Evolutionary conservation across 1,139 yeast genomes (phyloP), one percentile per base, ranked within the genome.

Genomic region (Candida albicans): DNA sequence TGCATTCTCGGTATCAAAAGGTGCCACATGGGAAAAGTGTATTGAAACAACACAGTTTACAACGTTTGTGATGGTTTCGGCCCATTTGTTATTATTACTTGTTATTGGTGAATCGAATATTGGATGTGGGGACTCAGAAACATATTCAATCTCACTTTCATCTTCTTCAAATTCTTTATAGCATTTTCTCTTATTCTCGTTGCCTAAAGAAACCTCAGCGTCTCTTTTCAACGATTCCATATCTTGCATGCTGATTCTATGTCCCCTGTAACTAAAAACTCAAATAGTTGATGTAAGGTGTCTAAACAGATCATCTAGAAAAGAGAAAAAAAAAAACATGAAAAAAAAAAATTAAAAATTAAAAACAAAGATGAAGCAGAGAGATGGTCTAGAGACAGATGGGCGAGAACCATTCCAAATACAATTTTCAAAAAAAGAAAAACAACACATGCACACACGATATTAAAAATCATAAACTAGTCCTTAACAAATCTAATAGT

Each of bases 31-130:
- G 12, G 95, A 78, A 58, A 90, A 90, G 62, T 89, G 96, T 45
- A 91, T 83, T 1, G 96, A 87, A 1, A 91, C 97, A 13, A 91
- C 96, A 7, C 90, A 79, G 54, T 83, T 81, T 30, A 91, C 96
- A 3, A 89, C 96, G 44, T 77, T 76, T 42, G 89, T 82, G 42
- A 91, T 88, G 1, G 96, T 87, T 33, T 73, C 71, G 58, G 86
- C 93, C 98, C 98, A 91, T 35, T 53, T 46, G 37, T 55, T 57
- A 33, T 52, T 52, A 33, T 54, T 54, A 8, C 9, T 32, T 8
- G 34, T 6, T 2, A 43, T 35, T 6, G 54, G 50, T 8, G 47
- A 27, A 44, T 55, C 59, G 36, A 52, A 53, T 8, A 55, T 44
- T 14, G 52, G 47, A 30, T 43, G 44, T 35, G 54, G 47, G 7